A percentile compares a stretch with the other conserved stretches of the same genome.
Evolutionary conservation across 345 rosid species (phyloP).

Genomic region (Moricandia arvensis): DNA sequence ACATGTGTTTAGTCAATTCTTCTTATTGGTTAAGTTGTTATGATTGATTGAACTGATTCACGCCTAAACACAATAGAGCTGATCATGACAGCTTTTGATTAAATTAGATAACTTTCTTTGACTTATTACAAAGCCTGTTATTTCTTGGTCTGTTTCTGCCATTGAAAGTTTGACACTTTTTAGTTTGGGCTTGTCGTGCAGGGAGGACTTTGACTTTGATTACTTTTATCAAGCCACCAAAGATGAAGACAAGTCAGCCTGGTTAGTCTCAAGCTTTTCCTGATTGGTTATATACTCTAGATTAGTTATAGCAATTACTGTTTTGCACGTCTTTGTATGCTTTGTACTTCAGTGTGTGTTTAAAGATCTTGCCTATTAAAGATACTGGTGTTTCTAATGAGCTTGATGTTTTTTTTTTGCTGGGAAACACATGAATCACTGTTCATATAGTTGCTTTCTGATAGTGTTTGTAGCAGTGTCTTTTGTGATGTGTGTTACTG

Average conservation of each 20-base stretch:
- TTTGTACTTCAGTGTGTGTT: background rate
- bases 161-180: background rate
- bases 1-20: background rate
- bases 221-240: background rate
- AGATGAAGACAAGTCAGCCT: slow-evolving; percentile 15
- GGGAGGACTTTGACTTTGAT: slow-evolving; percentile 13
- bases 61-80: no score
- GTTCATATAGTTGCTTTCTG: background rate
- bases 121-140: background rate
- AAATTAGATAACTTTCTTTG: background rate
- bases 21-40: background rate
- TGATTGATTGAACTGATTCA: background rate
- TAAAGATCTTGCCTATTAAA: background rate
- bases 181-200: background rate
- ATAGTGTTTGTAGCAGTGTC: background rate
- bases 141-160: slow-evolving; percentile 10
- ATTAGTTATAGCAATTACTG: no score
- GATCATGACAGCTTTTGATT: background rate
- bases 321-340: no score
- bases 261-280: slow-evolving; percentile 24
- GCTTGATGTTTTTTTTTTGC: background rate
- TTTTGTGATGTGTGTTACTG: slow-evolving; percentile 10
- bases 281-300: background rate
- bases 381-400: background rate
- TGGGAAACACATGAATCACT: no score